Conservation (phyloP, 2,329 filamentous ascomycete genomes). For the Paecilomyces formosus region DNA sequence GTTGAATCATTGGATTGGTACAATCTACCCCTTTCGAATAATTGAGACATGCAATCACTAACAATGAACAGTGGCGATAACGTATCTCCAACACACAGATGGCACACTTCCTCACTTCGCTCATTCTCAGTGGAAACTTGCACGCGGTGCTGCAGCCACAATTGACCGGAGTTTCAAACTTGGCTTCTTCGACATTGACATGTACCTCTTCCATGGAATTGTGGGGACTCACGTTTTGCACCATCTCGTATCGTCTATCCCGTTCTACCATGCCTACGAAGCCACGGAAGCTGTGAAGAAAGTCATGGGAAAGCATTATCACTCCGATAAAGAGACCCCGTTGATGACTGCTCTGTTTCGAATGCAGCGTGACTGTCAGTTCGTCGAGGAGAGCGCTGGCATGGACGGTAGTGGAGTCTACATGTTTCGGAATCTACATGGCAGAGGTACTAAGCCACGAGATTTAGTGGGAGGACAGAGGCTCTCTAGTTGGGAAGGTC, state of each 20-base stretch:
- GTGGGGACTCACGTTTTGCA: constrained; percentile 30
- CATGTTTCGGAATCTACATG: background rate
- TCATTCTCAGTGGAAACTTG: constrained; percentile 52
- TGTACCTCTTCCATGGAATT: constrained; percentile 58
- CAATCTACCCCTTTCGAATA: background rate
- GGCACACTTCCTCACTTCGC: constrained; percentile 50
- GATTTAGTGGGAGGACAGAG: background rate
- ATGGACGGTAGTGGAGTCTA: background rate
- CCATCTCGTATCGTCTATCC: background rate
- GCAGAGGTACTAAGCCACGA: background rate
- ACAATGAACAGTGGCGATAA: constrained; percentile 54
- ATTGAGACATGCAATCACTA: background rate
- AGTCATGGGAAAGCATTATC: background rate
- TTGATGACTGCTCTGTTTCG: background rate
- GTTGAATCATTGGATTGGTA: background rate
- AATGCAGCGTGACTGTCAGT: background rate
- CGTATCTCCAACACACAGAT: constrained; percentile 67
- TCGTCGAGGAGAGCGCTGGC: background rate
- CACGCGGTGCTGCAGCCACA: constrained; percentile 54
- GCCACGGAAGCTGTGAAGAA: background rate
- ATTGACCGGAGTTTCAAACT: constrained; percentile 59
- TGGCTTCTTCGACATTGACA: constrained; percentile 36
- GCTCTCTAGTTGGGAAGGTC: background rate
- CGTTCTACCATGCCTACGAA: background rate
- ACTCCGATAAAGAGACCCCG: background rate